Conservation (phyloP, 2,329 filamentous ascomycete genomes). For the Cladosporium sp. region DNA sequence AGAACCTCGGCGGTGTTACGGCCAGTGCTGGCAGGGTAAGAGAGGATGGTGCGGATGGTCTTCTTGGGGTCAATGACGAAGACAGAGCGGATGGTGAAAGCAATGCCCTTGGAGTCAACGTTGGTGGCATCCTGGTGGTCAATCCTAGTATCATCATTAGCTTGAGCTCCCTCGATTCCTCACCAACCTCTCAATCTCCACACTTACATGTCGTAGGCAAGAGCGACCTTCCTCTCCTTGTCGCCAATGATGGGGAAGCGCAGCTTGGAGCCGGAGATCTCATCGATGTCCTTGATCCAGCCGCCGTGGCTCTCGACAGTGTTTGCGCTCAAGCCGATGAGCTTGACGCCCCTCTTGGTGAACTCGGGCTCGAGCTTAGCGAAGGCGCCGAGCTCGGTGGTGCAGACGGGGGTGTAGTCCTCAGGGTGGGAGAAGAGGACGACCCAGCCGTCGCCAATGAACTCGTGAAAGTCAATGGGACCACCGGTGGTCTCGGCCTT, state of each 20-base stretch:
- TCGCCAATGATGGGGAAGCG: conserved; percentile 56
- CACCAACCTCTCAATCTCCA: not conserved
- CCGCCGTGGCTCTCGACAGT: conserved; percentile 52
- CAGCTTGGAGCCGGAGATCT: conserved; percentile 50
- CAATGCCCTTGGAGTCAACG: conserved; percentile 57
- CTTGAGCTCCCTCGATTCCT: not conserved
- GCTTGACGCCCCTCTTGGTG: conserved; percentile 61
- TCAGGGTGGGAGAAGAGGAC: conserved; percentile 71
- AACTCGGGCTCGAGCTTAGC: conserved; percentile 65
- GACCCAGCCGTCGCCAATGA: conserved; percentile 69
- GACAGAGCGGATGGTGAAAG: conserved; percentile 65
- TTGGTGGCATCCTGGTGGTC: conserved; percentile 59
- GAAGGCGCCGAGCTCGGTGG: conserved; percentile 64
- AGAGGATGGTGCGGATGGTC: conserved; percentile 62
- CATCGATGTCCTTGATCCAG: conserved; percentile 56
- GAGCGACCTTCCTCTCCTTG: conserved; percentile 54
- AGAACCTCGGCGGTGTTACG: conserved; percentile 56
- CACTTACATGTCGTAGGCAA: conserved; percentile 53
- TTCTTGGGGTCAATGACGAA: conserved; percentile 67
- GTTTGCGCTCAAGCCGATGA: conserved; percentile 59
- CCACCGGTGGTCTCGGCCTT: conserved; percentile 66
- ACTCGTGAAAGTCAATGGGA: conserved; percentile 70
- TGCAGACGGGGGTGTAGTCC: conserved; percentile 62
- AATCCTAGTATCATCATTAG: conserved; percentile 38
- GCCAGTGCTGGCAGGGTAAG: conserved; percentile 63